These are phyloP conservation scores for Thinopyrum elongatum DNA, from an alignment of 176 grass and related monocot species.

Conservation along the genomic window DNA sequence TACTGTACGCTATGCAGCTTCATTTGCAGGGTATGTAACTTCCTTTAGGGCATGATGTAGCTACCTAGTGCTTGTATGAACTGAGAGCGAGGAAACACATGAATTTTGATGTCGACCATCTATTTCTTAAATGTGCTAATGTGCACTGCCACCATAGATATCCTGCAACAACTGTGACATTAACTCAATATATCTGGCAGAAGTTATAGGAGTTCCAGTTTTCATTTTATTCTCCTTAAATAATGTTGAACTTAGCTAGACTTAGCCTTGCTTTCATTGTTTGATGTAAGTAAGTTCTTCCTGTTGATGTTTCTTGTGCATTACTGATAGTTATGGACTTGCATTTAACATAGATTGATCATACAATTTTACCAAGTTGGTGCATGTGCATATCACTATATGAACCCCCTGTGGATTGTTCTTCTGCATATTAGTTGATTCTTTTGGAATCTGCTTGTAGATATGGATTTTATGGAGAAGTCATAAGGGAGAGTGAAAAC, in stretches of 20 bases:
- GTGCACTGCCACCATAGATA: slow-evolving; percentile 8
- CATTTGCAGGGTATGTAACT: slow-evolving; percentile 83
- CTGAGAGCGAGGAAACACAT: not conserved
- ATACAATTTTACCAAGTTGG: not conserved
- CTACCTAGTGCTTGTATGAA: slow-evolving; percentile 1
- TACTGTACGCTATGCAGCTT: slow-evolving; percentile 79
- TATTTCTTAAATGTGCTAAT: not conserved
- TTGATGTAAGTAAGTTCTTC: not conserved
- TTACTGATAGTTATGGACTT: not conserved
- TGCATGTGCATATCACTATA: not conserved
- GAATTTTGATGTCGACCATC: not conserved
- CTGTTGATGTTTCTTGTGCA: not conserved
- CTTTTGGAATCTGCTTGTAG: slow-evolving; percentile 34
- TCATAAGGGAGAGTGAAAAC: slow-evolving; percentile 89
- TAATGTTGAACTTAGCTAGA: not conserved
- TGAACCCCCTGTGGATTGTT: not conserved
- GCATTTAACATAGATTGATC: not conserved
- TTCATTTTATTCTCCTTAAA: not conserved
- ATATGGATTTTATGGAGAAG: slow-evolving; percentile 99
- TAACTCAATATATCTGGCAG: not conserved
- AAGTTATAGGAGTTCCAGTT: not conserved
- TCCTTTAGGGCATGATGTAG: not conserved
- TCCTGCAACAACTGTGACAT: not conserved
- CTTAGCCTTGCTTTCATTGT: not conserved
- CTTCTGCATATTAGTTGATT: slow-evolving; percentile 17